A percentile compares a stretch with the other conserved stretches of the same genome.
Conservation (phyloP, 768 basidiomycete genomes). For the Xerocomellus chrysenteron region DNA sequence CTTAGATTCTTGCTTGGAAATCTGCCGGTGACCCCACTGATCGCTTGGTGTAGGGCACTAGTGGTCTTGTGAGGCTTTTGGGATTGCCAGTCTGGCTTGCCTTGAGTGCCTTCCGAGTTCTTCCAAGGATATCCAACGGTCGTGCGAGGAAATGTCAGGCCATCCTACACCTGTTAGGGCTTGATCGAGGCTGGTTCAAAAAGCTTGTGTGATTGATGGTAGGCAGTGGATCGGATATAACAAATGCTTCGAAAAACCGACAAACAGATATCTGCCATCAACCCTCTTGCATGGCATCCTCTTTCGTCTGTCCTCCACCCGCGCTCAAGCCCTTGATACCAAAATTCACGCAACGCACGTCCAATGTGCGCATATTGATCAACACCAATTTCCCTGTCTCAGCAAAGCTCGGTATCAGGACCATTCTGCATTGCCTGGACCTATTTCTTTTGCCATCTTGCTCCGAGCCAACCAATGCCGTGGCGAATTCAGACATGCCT, state of each 20-base stretch:
- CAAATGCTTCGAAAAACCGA: not conserved
- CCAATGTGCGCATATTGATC: slow-evolving; percentile 75
- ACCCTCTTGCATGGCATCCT: slow-evolving; percentile 26
- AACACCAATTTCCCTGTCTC: slow-evolving; percentile 77
- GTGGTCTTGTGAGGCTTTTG: too few species aligned
- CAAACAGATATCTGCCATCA: slow-evolving; percentile 10
- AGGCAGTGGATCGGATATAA: not conserved
- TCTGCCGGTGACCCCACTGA: too few species aligned
- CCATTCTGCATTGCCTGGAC: slow-evolving; percentile 57
- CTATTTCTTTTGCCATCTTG: slow-evolving; percentile 26
- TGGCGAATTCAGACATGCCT: slow-evolving; percentile 82
- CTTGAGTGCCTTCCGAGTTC: too few species aligned
- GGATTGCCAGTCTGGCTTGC: too few species aligned
- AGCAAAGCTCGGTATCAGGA: slow-evolving; percentile 80
- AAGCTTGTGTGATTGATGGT: not conserved
- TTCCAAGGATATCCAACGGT: too few species aligned
- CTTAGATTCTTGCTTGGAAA: not conserved
- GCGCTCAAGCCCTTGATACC: slow-evolving; percentile 40
- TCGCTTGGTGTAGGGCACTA: too few species aligned
- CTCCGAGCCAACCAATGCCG: slow-evolving; percentile 55
- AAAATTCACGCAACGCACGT: slow-evolving; percentile 62
- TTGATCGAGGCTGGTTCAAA: not conserved
- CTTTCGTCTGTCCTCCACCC: slow-evolving; percentile 15
- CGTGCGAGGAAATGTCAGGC: too few species aligned
- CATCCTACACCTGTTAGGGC: too few species aligned